Evolutionary conservation across 352 stramenopile genomes (phyloP), one percentile per base, ranked within the genome.

Genomic region (Labyrinthula sp.): DNA sequence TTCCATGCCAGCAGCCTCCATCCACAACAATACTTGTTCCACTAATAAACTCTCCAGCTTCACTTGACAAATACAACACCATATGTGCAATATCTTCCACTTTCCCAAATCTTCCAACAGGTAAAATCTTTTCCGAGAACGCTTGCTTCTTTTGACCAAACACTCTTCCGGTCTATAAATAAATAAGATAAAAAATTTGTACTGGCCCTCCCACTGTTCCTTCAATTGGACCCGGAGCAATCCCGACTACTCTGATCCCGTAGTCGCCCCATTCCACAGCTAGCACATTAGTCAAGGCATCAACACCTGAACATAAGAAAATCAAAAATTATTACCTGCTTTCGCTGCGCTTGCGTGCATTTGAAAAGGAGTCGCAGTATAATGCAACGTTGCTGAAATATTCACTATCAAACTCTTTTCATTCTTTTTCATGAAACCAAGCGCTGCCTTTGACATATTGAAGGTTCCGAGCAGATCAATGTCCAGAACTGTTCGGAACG

Each of bases 391-490:
- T 4, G 50, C 55, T 5, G 28, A 54, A 28, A 59, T 59, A 34
- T 45, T 55, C 12, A 58, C 39, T 47, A 36, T 59, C 20, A 40
- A 12, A 3, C 10, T 60, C 30, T 54, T 62, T 61, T 69, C 28
- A 67, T 77, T 64, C n/a, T 63, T 65, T 35, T 66, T 60, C 40
- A 80, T 79, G 64, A 79, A 71, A 43, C 68, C 67, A 45, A 79
- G 76, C 30, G 69, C 72, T 0, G 67, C 69, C 29, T 80, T 69
- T 35, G 77, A 56, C 39, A 82, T 68, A 54, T 80, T 80, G 50
- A 70, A 70, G 21, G 69, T 77, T 21, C 72, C 72, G 55, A 79
- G 77, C 26, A 82, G 65, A 40, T 80, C 36, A 5, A 45, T 33
- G 43, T 57, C 7, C 36, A 43, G 31, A 17, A 45, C 30, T 8